These are phyloP conservation scores for Poteriospumella lacustris DNA, from an alignment of 108 stramenopile species.

Conservation along the genomic window DNA sequence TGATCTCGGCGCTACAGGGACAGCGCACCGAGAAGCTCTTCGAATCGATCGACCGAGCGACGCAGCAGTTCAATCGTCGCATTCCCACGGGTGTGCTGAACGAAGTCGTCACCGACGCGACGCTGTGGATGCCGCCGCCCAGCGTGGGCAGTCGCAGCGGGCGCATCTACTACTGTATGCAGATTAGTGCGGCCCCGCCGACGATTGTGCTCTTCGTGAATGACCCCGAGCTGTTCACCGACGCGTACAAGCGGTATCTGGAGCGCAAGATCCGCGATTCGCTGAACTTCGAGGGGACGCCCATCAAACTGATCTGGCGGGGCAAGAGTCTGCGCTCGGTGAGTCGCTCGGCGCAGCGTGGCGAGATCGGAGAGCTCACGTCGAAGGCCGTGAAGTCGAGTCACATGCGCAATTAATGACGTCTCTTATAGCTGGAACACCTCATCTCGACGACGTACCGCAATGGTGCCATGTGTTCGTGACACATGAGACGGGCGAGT, in stretches of 20 bases:
- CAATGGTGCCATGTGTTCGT: too few species aligned
- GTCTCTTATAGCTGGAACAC: too few species aligned
- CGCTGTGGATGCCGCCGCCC: conserved; percentile 90
- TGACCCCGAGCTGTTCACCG: conserved; percentile 80
- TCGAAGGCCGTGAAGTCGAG: too few species aligned
- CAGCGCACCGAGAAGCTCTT: conserved; percentile 89
- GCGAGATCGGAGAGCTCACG: too few species aligned
- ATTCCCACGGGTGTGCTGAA: conserved; percentile 85
- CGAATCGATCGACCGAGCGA: conserved; percentile 73
- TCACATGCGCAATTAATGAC: too few species aligned
- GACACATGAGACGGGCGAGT: too few species aligned
- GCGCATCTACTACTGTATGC: conserved; percentile 22
- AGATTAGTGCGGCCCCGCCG: conserved; percentile 73
- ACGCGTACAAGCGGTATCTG: conserved; percentile 85
- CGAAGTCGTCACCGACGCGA: conserved; percentile 88
- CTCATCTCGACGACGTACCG: too few species aligned
- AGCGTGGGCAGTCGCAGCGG: conserved; percentile 34
- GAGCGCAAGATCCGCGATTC: conserved; percentile 92
- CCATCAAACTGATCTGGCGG: conserved; percentile 87
- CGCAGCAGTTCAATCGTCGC: conserved; percentile 70
- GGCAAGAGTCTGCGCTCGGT: conserved; percentile 69
- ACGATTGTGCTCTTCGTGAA: conserved; percentile 89
- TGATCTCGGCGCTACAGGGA: conserved; percentile 87
- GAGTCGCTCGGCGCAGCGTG: conserved; percentile 17
- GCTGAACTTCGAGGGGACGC: conserved; percentile 84